phyloP scores from a whole-genome alignment of 441 rosid genomes.

The Arabidopsis hybrid region DNA sequence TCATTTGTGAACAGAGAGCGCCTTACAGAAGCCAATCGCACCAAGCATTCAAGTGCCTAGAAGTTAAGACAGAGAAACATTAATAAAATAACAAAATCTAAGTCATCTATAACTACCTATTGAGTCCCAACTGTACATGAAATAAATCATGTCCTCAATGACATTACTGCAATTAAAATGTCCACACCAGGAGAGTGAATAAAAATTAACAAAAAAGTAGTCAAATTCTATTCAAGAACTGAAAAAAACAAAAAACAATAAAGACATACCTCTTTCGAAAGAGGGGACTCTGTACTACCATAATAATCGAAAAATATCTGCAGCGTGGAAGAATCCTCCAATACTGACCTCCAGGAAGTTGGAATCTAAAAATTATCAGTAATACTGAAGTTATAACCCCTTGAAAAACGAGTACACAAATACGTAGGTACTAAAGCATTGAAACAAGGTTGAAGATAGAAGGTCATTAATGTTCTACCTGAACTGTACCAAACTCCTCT shows the following conservation, averaged over 20 bases:
- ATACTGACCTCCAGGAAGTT: slow-evolving; percentile 82
- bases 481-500: slow-evolving; percentile 99
- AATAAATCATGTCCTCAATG: slow-evolving; percentile 24
- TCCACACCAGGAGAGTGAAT: slow-evolving; percentile 17
- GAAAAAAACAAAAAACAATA: not conserved
- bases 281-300: slow-evolving; percentile 72
- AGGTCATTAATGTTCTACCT: slow-evolving; percentile 57
- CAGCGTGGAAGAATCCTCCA: slow-evolving; percentile 94
- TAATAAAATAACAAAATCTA: slow-evolving; percentile 11
- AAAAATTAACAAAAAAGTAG: slow-evolving; percentile 1
- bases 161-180: slow-evolving; percentile 22
- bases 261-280: slow-evolving; percentile 87
- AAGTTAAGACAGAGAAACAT: slow-evolving; percentile 32
- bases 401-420: slow-evolving; percentile 21
- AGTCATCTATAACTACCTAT: slow-evolving; percentile 18
- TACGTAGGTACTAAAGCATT: slow-evolving; percentile 13
- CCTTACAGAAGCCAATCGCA: slow-evolving; percentile 92
- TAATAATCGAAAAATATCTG: slow-evolving; percentile 98
- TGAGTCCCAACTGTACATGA: slow-evolving; percentile 24
- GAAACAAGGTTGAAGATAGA: slow-evolving; percentile 19
- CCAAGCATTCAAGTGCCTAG: slow-evolving; percentile 99
- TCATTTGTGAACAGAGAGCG: slow-evolving; percentile 94
- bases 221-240: slow-evolving; percentile 24
- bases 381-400: slow-evolving; percentile 31
- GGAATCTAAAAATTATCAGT: slow-evolving; percentile 70